phyloP scores from a whole-genome alignment of 768 basidiomycete species.

The Mycena venus region DNA sequence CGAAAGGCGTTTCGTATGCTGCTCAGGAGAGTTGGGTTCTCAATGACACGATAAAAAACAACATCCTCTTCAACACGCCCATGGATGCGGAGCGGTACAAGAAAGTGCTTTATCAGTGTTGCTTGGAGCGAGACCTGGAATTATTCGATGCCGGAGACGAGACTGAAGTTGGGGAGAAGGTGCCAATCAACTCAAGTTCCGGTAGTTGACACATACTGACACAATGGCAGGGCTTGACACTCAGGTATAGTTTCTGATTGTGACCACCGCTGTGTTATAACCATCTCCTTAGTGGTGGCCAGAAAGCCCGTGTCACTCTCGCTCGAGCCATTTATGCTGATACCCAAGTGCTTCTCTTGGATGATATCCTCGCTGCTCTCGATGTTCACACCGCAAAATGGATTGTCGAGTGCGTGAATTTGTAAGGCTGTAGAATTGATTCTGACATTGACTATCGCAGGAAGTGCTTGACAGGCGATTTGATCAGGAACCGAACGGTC shows the following conservation, averaged over 20 bases:
- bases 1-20: slow-evolving; percentile 80
- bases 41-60: slow-evolving; percentile 85
- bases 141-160: slow-evolving; percentile 76
- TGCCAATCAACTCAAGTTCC: not conserved
- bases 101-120: slow-evolving; percentile 81
- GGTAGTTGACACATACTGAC: too few relatives aligned
- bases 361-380: slow-evolving; percentile 78
- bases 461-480: slow-evolving; percentile 87
- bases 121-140: slow-evolving; percentile 78
- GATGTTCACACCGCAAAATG: slow-evolving; percentile 87
- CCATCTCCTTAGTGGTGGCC: slow-evolving; percentile 54
- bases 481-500: slow-evolving; percentile 84
- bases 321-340: slow-evolving; percentile 62
- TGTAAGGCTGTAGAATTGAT: not conserved
- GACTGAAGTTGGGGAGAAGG: slow-evolving; percentile 82
- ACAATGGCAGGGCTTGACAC: not conserved
- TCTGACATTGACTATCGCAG: not conserved
- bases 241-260: not conserved
- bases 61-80: slow-evolving; percentile 84
- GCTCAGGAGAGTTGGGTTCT: slow-evolving; percentile 90
- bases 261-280: slow-evolving; percentile 13
- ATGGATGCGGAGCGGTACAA: slow-evolving; percentile 85
- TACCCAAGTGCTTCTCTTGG: slow-evolving; percentile 75
- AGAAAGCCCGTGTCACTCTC: slow-evolving; percentile 60
- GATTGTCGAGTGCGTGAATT: slow-evolving; percentile 63